phyloP scores from a whole-genome alignment of 2,329 filamentous ascomycete species.

The Arthrocladium fulminans region DNA sequence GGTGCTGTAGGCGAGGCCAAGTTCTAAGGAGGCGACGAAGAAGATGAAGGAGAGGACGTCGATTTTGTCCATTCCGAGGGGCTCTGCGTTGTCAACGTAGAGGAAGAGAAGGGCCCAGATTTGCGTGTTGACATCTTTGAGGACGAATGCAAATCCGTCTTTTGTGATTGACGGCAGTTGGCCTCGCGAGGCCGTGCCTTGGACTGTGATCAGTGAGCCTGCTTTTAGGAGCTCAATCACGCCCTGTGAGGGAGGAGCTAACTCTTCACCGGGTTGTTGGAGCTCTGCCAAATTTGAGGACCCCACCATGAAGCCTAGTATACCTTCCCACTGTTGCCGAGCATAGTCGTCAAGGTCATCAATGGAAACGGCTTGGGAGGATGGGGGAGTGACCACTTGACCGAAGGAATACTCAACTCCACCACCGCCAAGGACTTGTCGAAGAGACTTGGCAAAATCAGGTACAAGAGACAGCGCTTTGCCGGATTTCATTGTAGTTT shows the following conservation, averaged over 20 bases:
- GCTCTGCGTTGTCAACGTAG: constrained; percentile 77
- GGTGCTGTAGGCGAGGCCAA: constrained; percentile 85
- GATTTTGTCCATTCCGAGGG: constrained; percentile 70
- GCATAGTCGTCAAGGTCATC: constrained; percentile 76
- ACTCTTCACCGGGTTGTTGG: constrained; percentile 8
- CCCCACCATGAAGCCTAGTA: constrained; percentile 85
- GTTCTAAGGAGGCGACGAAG: constrained; percentile 83
- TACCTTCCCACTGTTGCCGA: constrained; percentile 85
- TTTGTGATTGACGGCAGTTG: constrained; percentile 69
- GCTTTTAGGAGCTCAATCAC: constrained; percentile 77
- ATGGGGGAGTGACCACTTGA: constrained; percentile 61
- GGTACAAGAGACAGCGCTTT: constrained; percentile 68
- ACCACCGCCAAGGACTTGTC: constrained; percentile 77
- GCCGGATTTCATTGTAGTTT: constrained; percentile 51
- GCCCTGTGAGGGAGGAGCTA: constrained; percentile 53
- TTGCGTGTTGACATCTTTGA: constrained; percentile 92
- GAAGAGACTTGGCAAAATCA: constrained; percentile 75
- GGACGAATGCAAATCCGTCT: constrained; percentile 83
- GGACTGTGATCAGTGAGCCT: constrained; percentile 66
- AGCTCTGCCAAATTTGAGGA: constrained; percentile 21
- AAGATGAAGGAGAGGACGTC: constrained; percentile 96
- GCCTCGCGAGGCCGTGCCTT: constrained; percentile 27
- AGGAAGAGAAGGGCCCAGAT: constrained; percentile 92
- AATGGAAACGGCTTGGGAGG: constrained; percentile 56
- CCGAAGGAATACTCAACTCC: constrained; percentile 79